Conservation (phyloP, 768 basidiomycete genomes). For the Saitozyma podzolica region DNA sequence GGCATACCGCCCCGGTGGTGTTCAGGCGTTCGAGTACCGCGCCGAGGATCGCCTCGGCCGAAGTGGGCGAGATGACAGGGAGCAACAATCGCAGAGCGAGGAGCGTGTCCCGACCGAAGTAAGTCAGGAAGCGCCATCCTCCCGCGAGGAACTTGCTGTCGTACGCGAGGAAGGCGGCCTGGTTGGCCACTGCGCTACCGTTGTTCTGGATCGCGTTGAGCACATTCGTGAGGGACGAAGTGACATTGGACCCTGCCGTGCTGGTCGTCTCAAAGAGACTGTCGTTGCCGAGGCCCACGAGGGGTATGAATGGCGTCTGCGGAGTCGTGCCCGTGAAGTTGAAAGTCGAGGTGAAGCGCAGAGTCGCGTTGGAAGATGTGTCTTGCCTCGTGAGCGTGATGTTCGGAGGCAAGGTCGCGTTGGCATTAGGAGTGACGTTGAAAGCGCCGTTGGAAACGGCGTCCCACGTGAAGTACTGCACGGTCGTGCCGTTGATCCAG, state of each 20-base stretch:
- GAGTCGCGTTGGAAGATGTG: slow-evolving; percentile 23
- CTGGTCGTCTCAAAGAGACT: slow-evolving; percentile 50
- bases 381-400: slow-evolving; percentile 53
- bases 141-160: slow-evolving; percentile 56
- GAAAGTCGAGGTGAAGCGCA: slow-evolving; percentile 48
- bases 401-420: slow-evolving; percentile 52
- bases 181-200: slow-evolving; percentile 40
- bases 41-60: slow-evolving; percentile 56
- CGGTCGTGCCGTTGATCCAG: slow-evolving; percentile 56
- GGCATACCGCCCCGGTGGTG: slow-evolving; percentile 56
- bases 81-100: slow-evolving; percentile 56
- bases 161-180: slow-evolving; percentile 56
- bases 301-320: slow-evolving; percentile 24
- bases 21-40: slow-evolving; percentile 57
- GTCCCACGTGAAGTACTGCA: slow-evolving; percentile 44
- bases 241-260: slow-evolving; percentile 18
- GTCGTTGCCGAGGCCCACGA: slow-evolving; percentile 51
- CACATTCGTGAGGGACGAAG: slow-evolving; percentile 43
- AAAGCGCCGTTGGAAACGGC: slow-evolving; percentile 53
- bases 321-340: slow-evolving; percentile 55
- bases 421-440: slow-evolving; percentile 51
- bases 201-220: slow-evolving; percentile 46
- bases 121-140: slow-evolving; percentile 58
- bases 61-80: slow-evolving; percentile 54
- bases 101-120: slow-evolving; percentile 55